Conservation (phyloP, 768 basidiomycete genomes). For the Suillus weaverae region DNA sequence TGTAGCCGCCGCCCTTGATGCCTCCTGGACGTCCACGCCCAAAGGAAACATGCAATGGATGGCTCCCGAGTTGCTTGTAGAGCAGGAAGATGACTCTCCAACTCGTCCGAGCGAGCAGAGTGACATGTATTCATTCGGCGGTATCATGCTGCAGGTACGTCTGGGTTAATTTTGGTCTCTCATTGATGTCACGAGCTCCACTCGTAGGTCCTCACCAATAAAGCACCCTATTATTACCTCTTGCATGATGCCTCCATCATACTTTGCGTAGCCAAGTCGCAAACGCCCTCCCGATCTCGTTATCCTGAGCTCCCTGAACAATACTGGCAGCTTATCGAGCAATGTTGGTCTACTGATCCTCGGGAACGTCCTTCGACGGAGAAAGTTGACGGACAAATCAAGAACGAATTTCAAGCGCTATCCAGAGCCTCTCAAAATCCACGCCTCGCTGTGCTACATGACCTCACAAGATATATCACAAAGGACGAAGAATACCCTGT, state of each 20-base stretch:
- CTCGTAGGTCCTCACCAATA: background rate
- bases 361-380: background rate
- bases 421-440: background rate
- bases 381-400: background rate
- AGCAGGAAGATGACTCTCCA: too few species aligned
- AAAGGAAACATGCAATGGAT: slow-evolving; percentile 50
- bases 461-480: slow-evolving; percentile 3
- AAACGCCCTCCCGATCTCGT: background rate
- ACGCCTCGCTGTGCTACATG: background rate
- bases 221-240: background rate
- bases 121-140: too few species aligned
- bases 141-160: too few species aligned
- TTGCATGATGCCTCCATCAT: background rate
- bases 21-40: slow-evolving; percentile 30
- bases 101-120: too few species aligned
- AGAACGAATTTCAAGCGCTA: background rate
- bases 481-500: background rate
- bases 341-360: background rate
- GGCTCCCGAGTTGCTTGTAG: slow-evolving; percentile 11
- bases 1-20: slow-evolving; percentile 17
- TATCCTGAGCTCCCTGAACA: background rate
- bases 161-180: too few species aligned
- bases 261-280: background rate
- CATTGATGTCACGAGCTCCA: background rate
- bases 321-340: background rate